Evolutionary conservation across 352 stramenopile genomes (phyloP).

Genomic region (Globisporangium middletonii): DNA sequence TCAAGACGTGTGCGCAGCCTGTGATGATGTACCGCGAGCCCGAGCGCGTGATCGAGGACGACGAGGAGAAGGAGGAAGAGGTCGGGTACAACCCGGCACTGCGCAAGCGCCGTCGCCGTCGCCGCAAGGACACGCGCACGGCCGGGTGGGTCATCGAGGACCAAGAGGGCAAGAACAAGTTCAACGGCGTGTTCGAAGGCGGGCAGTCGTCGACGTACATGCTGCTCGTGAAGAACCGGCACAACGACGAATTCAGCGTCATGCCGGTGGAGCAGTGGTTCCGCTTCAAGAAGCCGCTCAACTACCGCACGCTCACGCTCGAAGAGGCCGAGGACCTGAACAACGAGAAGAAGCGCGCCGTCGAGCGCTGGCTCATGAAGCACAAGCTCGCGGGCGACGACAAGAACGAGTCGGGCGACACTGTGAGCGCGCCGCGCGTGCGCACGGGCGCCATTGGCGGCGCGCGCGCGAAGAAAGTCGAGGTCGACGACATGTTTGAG

Average conservation of each 20-base stretch:
- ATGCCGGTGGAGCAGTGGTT: constrained; percentile 88
- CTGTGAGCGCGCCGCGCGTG: constrained; percentile 58
- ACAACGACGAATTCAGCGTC: constrained; percentile 86
- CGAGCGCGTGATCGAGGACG: constrained; percentile 62
- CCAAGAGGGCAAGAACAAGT: constrained; percentile 78
- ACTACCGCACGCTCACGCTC: constrained; percentile 78
- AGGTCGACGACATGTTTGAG: constrained; percentile 64
- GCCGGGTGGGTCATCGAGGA: constrained; percentile 84
- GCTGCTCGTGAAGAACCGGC: constrained; percentile 80
- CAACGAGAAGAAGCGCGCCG: constrained; percentile 86
- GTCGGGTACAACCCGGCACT: constrained; percentile 69
- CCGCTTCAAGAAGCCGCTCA: constrained; percentile 85
- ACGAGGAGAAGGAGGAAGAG: constrained; percentile 81
- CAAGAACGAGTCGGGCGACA: constrained; percentile 43
- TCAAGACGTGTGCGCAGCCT: constrained; percentile 56
- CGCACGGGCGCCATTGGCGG: constrained; percentile 38
- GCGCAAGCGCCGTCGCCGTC: constrained; percentile 67
- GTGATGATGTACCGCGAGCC: constrained; percentile 87
- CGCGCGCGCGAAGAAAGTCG: constrained; percentile 29
- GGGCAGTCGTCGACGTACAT: constrained; percentile 83
- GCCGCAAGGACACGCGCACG: constrained; percentile 69
- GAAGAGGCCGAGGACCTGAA: constrained; percentile 84
- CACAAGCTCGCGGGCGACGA: constrained; percentile 80
- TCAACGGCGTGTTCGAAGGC: constrained; percentile 74
- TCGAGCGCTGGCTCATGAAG: constrained; percentile 87